Evolutionary conservation across 371 early-diverging fungal species (phyloP).

Genomic region (Blakeslea trispora): DNA sequence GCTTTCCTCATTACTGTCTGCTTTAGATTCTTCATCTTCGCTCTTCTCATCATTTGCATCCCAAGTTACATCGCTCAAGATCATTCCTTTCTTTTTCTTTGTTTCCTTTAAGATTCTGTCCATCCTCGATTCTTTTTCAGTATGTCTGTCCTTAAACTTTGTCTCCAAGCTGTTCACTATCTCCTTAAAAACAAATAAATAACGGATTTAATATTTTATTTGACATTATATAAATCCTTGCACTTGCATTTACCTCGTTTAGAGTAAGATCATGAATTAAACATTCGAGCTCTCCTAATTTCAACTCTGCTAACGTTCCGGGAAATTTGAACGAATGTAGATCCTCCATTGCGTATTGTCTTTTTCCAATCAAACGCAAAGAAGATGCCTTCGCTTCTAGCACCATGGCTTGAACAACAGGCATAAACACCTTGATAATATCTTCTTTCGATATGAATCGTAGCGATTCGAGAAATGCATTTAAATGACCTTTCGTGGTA

Average conservation of each 20-base stretch:
- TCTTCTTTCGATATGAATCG: slow-evolving; percentile 10
- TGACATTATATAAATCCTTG: slow-evolving; percentile 13
- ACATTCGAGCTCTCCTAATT: slow-evolving; percentile 21
- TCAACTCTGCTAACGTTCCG: slow-evolving; percentile 10
- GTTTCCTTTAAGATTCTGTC: slow-evolving; percentile 13
- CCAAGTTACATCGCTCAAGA: slow-evolving; percentile 13
- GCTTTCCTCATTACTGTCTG: slow-evolving; percentile 11
- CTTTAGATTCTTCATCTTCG: slow-evolving; percentile 11
- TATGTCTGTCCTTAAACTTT: slow-evolving; percentile 12
- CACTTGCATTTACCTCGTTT: slow-evolving; percentile 19
- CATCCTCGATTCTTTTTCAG: slow-evolving; percentile 14
- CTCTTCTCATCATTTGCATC: slow-evolving; percentile 8
- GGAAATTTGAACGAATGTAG: slow-evolving; percentile 20
- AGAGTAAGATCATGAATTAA: slow-evolving; percentile 23
- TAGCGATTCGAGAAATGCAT: slow-evolving; percentile 14
- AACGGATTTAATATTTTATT: slow-evolving; percentile 13
- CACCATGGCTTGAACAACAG: slow-evolving; percentile 18
- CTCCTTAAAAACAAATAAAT: slow-evolving; percentile 13
- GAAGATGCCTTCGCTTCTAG: slow-evolving; percentile 13
- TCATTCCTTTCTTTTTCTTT: slow-evolving; percentile 12
- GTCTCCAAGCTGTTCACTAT: slow-evolving; percentile 13
- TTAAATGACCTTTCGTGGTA: slow-evolving; percentile 20
- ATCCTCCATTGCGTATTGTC: slow-evolving; percentile 17
- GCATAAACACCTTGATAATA: slow-evolving; percentile 9
- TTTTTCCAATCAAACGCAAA: slow-evolving; percentile 14